phyloP scores from a whole-genome alignment of 257 asterid species.

The Coffea eugenioides region DNA sequence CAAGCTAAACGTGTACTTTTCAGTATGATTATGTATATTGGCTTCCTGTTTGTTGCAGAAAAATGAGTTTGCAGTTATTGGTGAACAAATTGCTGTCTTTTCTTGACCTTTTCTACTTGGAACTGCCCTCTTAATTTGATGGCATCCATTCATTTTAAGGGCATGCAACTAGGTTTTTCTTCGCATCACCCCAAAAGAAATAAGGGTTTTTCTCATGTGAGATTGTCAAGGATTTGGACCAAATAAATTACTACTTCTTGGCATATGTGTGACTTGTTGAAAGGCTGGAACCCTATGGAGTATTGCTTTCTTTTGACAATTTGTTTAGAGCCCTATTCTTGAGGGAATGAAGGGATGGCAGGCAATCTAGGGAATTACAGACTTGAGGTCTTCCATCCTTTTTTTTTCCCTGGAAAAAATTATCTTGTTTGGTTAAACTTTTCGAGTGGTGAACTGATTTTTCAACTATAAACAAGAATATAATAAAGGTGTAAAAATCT shows the following conservation, averaged over 20 bases:
- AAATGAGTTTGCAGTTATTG: neutral
- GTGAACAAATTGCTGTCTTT: neutral
- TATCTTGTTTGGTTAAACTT: no score
- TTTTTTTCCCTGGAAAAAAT: neutral
- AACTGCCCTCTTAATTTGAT: neutral
- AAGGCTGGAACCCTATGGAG: neutral
- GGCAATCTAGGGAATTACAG: no score
- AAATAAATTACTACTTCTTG: neutral
- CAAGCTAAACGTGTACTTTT: neutral
- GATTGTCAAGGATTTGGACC: neutral
- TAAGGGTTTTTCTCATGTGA: neutral
- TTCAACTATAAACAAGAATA: no score
- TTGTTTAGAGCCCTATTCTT: no score
- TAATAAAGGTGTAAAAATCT: no score
- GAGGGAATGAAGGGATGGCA: neutral
- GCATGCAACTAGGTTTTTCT: neutral
- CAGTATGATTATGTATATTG: neutral
- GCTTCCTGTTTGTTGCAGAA: neutral
- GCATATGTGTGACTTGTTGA: neutral
- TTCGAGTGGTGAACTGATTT: no score
- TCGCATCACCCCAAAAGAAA: no score
- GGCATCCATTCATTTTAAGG: neutral
- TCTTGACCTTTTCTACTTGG: neutral
- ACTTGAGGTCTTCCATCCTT: neutral
- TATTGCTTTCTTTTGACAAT: neutral